Conservation (phyloP, 2,329 filamentous ascomycete species). For the Colletotrichum chrysophilum region DNA sequence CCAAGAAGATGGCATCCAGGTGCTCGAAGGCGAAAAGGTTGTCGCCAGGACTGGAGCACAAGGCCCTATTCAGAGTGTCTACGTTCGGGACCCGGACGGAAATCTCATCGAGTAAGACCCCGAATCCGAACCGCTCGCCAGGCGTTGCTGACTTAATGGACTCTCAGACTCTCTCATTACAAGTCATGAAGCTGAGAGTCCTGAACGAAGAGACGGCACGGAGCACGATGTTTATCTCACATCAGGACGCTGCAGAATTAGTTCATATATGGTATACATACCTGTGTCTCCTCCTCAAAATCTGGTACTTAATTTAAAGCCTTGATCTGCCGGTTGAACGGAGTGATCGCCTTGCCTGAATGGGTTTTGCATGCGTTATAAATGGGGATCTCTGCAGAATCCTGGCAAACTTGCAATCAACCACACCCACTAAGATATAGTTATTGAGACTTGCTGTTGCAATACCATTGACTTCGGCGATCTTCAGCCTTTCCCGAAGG, state of each 20-base stretch:
- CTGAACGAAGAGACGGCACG: neutral
- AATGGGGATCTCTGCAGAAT: neutral
- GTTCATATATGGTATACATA: neutral
- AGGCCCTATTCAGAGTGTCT: constrained; percentile 61
- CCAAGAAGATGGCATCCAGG: constrained; percentile 47
- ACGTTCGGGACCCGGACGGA: constrained; percentile 65
- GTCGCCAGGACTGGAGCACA: constrained; percentile 61
- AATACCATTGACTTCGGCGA: neutral
- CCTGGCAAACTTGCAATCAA: neutral
- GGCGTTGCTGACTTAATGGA: neutral
- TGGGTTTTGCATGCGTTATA: neutral
- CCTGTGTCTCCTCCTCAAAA: neutral
- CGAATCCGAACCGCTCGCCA: neutral
- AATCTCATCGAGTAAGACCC: constrained; percentile 64
- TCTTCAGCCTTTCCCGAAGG: neutral
- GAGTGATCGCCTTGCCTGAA: neutral
- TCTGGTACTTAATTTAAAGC: neutral
- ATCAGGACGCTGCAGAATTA: neutral
- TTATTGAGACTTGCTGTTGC: neutral
- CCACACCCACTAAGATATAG: neutral
- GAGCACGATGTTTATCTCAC: neutral
- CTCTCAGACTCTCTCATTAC: neutral
- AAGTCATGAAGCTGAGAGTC: neutral
- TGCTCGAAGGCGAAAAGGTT: constrained; percentile 54
- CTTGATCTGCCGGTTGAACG: neutral